These are phyloP conservation scores for Plasmodium malariae DNA, from an alignment of 169 alveolate species.

Conservation along the genomic window DNA sequence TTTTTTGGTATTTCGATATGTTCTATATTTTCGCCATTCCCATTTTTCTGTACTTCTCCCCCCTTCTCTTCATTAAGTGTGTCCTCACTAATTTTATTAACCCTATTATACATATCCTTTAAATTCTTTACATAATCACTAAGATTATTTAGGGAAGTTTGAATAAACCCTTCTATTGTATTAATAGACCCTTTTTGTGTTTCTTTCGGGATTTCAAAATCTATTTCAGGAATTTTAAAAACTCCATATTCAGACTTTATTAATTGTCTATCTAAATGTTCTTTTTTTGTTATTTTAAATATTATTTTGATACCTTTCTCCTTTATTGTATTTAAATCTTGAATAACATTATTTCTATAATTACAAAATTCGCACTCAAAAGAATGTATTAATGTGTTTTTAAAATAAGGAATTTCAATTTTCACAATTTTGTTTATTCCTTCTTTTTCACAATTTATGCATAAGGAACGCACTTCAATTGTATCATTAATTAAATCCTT, in stretches of 20 bases:
- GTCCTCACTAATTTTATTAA: conserved; percentile 3
- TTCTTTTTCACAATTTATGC: conserved; percentile 92
- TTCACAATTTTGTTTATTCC: conserved; percentile 92
- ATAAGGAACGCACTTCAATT: conserved; percentile 88
- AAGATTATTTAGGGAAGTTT: conserved; percentile 56
- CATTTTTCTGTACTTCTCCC: not conserved
- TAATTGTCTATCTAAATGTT: conserved; percentile 92
- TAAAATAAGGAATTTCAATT: conserved; percentile 94
- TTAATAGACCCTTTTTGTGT: conserved; percentile 94
- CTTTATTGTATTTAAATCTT: conserved; percentile 93
- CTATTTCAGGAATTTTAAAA: conserved; percentile 92
- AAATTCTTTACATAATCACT: conserved; percentile 72
- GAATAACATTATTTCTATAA: conserved; percentile 93
- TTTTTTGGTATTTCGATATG: not conserved
- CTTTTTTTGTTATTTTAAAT: conserved; percentile 85
- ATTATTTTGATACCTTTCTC: conserved; percentile 93
- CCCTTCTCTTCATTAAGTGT: not conserved
- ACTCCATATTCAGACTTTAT: conserved; percentile 93
- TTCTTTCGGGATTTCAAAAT: conserved; percentile 94
- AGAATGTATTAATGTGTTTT: conserved; percentile 82
- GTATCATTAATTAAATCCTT: conserved; percentile 19
- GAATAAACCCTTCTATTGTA: conserved; percentile 89
- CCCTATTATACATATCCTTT: conserved; percentile 64
- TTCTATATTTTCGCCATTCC: not conserved
- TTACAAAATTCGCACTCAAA: conserved; percentile 96